A percentile compares a stretch with the other conserved stretches of the same genome.
Conservation (phyloP, 805 yeast genomes). For the Metschnikowia sp. region DNA sequence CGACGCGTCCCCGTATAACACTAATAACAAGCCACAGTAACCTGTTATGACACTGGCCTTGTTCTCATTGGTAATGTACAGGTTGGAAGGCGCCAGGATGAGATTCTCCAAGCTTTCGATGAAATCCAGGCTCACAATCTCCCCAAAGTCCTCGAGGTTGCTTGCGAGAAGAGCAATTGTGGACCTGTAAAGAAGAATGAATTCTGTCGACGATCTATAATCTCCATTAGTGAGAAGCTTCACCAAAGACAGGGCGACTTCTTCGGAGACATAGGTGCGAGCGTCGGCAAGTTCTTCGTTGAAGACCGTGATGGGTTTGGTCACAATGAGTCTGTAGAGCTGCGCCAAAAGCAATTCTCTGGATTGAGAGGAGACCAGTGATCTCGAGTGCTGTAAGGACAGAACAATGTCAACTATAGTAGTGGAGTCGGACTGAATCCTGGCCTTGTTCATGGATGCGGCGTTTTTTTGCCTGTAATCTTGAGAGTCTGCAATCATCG, state of each 20-base stretch:
- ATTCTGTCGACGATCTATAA: slow-evolving; percentile 39
- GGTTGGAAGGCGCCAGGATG: slow-evolving; percentile 33
- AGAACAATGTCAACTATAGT: slow-evolving; percentile 44
- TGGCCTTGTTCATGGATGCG: slow-evolving; percentile 28
- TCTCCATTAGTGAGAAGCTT: slow-evolving; percentile 30
- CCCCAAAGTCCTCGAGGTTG: slow-evolving; percentile 50
- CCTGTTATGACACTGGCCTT: slow-evolving; percentile 39
- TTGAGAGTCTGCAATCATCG: slow-evolving; percentile 20
- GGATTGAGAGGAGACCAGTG: slow-evolving; percentile 44
- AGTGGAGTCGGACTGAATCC: slow-evolving; percentile 35
- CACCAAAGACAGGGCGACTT: slow-evolving; percentile 30
- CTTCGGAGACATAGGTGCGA: slow-evolving; percentile 35
- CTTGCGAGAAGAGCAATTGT: slow-evolving; percentile 43
- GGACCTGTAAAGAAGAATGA: slow-evolving; percentile 38
- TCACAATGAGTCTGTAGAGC: slow-evolving; percentile 44
- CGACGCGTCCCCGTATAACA: slow-evolving; percentile 47
- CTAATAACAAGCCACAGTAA: slow-evolving; percentile 36
- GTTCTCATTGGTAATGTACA: slow-evolving; percentile 34
- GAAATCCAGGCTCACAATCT: slow-evolving; percentile 31
- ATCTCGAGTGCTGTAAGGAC: slow-evolving; percentile 40
- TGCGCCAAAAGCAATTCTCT: slow-evolving; percentile 51
- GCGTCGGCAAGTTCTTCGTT: slow-evolving; percentile 35
- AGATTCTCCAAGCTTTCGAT: slow-evolving; percentile 23
- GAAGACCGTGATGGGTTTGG: slow-evolving; percentile 35
- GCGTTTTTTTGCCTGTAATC: slow-evolving; percentile 28